phyloP scores from a whole-genome alignment of 345 rosid genomes.

The Hibiscus syriacus region DNA sequence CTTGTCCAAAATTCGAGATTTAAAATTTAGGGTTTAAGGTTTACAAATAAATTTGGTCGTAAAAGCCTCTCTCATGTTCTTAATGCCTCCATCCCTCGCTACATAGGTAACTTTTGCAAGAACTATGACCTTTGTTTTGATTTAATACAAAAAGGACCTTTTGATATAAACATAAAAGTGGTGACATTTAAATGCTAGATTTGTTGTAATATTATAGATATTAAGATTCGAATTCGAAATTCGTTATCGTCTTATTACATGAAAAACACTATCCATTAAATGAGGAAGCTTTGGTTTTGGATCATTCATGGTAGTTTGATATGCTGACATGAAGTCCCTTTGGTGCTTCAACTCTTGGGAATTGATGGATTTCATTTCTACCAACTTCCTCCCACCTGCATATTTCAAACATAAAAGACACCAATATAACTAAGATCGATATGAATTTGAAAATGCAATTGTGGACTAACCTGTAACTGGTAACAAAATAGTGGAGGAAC shows the following conservation, averaged over 20 bases:
- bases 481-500: conserved; percentile 85
- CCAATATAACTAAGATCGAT: background rate
- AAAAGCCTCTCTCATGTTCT: too few relatives aligned
- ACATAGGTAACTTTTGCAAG: too few relatives aligned
- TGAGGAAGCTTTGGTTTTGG: background rate
- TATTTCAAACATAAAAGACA: background rate
- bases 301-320: conserved; percentile 13
- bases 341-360: conserved; percentile 93
- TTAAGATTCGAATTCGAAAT: too few relatives aligned
- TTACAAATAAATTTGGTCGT: too few relatives aligned
- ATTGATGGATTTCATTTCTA: conserved; percentile 51
- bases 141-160: too few relatives aligned
- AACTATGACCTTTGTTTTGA: too few relatives aligned
- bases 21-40: too few relatives aligned
- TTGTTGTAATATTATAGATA: too few relatives aligned
- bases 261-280: background rate
- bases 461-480: conserved; percentile 55
- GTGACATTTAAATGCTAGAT: too few relatives aligned
- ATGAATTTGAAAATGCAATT: background rate
- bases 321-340: conserved; percentile 74
- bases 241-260: background rate
- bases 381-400: conserved; percentile 94
- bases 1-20: too few relatives aligned
- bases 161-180: too few relatives aligned
- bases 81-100: too few relatives aligned